A percentile compares a stretch with the other conserved stretches of the same genome.
Conservation (phyloP, 2,329 filamentous ascomycete genomes). For the Ophiostoma ulmi region DNA sequence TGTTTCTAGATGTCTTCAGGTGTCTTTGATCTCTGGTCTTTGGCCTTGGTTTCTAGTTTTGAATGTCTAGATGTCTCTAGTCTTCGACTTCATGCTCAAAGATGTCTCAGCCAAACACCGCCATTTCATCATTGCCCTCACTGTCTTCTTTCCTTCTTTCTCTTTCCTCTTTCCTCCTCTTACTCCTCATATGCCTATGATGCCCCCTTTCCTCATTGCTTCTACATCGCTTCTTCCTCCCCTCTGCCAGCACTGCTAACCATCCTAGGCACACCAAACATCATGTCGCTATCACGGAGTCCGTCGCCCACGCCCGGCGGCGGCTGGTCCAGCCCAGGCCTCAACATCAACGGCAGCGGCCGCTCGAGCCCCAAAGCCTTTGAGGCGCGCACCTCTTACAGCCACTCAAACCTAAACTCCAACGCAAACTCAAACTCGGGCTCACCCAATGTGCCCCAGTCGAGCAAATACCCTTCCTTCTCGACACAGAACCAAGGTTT, state of each 20-base stretch:
- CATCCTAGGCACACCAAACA: constrained; percentile 50
- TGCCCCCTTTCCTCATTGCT: no score
- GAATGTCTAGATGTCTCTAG: no score
- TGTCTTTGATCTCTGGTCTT: neutral
- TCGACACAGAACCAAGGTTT: constrained; percentile 79
- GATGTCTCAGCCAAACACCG: neutral
- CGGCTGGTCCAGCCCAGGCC: constrained; percentile 64
- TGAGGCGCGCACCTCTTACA: constrained; percentile 37
- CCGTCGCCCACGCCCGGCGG: constrained; percentile 79
- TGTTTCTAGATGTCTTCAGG: neutral
- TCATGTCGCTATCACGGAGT: constrained; percentile 82
- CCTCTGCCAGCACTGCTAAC: neutral
- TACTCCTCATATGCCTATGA: constrained; percentile 22
- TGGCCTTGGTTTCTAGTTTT: no score
- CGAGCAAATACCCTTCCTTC: constrained; percentile 72
- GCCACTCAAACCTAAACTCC: constrained; percentile 39
- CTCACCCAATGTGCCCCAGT: constrained; percentile 46
- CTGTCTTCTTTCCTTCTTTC: neutral
- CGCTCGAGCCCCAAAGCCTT: constrained; percentile 43
- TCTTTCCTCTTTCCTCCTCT: constrained; percentile 6
- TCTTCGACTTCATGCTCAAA: no score
- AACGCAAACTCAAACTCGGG: constrained; percentile 45
- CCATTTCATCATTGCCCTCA: neutral
- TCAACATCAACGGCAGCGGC: constrained; percentile 23
- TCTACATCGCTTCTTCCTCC: constrained; percentile 24